Evolutionary conservation across 768 basidiomycete genomes (phyloP), one percentile per base, ranked within the genome.

Genomic region (Leccinum barrowsii): DNA sequence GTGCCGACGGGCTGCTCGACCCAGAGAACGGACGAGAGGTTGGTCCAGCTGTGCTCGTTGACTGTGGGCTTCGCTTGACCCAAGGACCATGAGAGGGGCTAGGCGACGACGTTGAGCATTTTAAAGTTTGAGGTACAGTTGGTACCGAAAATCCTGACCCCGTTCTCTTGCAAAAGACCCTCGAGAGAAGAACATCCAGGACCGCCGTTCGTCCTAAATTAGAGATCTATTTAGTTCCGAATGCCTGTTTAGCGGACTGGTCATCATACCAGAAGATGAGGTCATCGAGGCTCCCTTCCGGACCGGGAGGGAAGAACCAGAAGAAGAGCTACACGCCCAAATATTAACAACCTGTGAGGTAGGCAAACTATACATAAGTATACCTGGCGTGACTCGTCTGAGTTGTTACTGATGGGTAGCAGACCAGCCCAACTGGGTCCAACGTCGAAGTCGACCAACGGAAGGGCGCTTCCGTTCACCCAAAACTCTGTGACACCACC

Each of bases 291-390:
- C 84, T 87, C 19, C 88, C 89, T 63, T 83, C 74, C 0, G 86
- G 86, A 4, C 87, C 88, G 2, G 89, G 86, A 55, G 89, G 89
- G 76, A 89, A 90, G 73, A 89, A 86, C 89, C 89, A 90, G 74
- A 91, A 91, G 76, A 86, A 91, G 15, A 90, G 79, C 87, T 90
- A 55, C 0, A 35, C 5, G 17, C 11, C 8, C 12, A n/a, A 28
- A 13, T 5, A n/a, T 56, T 30, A 52, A 17, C 17, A 28, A 54
- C 3, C 21, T 21, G 2, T 12, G 10, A 48, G 7, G 19, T 2
- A 22, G 19, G 11, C 2, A 48, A 7, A 24, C 2, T 0, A 3
- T 15, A 15, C 7, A 26, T 5, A 5, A 26, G 21, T 52, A 22
- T 22, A 86, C 87, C 80, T 90, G 78, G 50, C 88, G 80, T 7